A percentile compares a stretch with the other conserved stretches of the same genome.
phyloP scores from a whole-genome alignment of 75 land plant genomes.

The Larix kaempferi region DNA sequence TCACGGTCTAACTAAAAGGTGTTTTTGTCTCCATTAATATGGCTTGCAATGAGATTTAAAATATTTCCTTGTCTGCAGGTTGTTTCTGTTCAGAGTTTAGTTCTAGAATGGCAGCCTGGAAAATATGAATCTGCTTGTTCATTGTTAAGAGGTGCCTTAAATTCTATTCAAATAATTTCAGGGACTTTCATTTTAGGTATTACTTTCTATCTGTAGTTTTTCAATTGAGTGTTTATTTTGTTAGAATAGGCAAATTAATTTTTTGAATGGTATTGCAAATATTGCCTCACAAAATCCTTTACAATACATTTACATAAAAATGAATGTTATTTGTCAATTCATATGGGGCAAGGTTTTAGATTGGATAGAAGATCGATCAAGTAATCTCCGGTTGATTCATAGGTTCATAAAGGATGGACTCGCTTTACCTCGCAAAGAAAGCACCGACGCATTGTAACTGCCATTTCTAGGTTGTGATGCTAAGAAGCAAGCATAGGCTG shows the following conservation, averaged over 20 bases:
- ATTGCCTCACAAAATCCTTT: not conserved
- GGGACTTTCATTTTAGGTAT: constrained; percentile 10
- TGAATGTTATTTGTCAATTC: no score
- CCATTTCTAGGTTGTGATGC: no score
- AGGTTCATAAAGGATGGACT: no score
- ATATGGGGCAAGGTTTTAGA: no score
- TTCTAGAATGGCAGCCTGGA: constrained; percentile 21
- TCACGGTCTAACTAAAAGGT: not conserved
- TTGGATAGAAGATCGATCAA: no score
- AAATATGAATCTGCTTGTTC: not conserved
- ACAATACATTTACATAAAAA: not conserved
- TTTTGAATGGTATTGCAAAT: not conserved
- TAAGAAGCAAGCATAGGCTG: no score
- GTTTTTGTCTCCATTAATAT: not conserved
- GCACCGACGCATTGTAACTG: no score
- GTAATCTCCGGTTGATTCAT: no score
- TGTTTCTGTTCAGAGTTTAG: constrained; percentile 23
- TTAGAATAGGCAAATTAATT: not conserved
- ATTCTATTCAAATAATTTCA: constrained; percentile 1
- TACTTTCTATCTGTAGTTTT: not conserved
- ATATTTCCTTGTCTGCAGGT: constrained; percentile 11
- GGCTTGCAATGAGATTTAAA: not conserved
- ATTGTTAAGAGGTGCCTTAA: not conserved
- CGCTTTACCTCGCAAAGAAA: no score
- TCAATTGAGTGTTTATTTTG: not conserved